phyloP scores from a whole-genome alignment of 768 basidiomycete genomes.

The Pleurotus ostreatus region DNA sequence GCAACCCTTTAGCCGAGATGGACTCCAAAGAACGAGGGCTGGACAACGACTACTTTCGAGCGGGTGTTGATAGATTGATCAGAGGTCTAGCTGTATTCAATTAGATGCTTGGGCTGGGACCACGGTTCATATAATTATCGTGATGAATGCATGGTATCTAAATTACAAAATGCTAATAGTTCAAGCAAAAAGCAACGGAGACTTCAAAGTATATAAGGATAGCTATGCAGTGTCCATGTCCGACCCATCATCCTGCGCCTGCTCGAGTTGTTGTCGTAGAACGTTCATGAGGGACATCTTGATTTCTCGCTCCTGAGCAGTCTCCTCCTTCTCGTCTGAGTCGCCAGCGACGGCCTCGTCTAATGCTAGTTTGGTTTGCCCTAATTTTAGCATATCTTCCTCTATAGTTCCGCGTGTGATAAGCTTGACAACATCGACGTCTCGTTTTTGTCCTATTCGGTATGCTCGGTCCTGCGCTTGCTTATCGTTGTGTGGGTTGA shows the following conservation, averaged over 20 bases:
- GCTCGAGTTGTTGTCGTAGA: conserved; percentile 78
- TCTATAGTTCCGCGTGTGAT: conserved; percentile 91
- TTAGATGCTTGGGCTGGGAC: conserved; percentile 10
- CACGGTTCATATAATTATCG: conserved; percentile 3
- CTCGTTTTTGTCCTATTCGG: conserved; percentile 91
- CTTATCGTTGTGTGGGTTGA: conserved; percentile 96
- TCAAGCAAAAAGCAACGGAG: conserved; percentile 3
- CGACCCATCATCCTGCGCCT: conserved; percentile 28
- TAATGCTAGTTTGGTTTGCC: conserved; percentile 84
- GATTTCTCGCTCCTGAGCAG: conserved; percentile 73
- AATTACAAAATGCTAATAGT: conserved; percentile 12
- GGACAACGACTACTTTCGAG: conserved; percentile 89
- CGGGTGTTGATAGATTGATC: conserved; percentile 73
- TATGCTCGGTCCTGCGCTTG: conserved; percentile 98
- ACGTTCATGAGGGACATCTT: conserved; percentile 84
- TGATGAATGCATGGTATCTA: conserved; percentile 12
- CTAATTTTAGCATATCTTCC: conserved; percentile 91
- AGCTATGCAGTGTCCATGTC: conserved; percentile 1
- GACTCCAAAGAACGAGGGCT: conserved; percentile 82
- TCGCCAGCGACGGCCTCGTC: conserved; percentile 94
- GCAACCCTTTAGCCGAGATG: conserved; percentile 84
- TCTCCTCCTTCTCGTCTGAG: conserved; percentile 56
- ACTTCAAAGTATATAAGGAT: conserved; percentile 8
- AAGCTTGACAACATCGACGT: conserved; percentile 93
- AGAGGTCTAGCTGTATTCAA: conserved; percentile 50